Base-by-base conservation (phyloP, 805 yeast genomes). In the Wickerhamomyces strasburgensis region DNA sequence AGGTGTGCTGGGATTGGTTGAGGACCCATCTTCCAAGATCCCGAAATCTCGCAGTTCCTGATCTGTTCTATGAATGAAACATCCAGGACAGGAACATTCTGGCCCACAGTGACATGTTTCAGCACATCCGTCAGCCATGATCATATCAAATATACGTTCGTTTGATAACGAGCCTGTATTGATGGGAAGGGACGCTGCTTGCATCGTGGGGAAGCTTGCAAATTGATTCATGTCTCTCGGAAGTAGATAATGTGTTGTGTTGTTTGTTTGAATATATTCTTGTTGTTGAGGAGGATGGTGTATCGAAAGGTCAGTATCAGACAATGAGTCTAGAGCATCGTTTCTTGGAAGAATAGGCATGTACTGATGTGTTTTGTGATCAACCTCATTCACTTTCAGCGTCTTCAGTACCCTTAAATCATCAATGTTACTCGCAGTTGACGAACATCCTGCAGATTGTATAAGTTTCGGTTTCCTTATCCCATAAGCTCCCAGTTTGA, bases 41-140 rank as follows among this genome's bases (percentile, higher is more conserved):
- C 58, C 58, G 34, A 49, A 46, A 2, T 34, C 43, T 29, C 29
- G 42, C 17, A 54, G 29, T 19, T 54, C 58, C 27, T 52, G 52
- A 17, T 46, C 52, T 1, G 54, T 49, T 38, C 57, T 40, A 37
- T 54, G 59, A 2, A 54, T 41, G 19, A 53, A 33, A 38, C 59
- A 54, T 2, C 54, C 52, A 11, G 48, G 52, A 37, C 59, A 54
- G 0, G 37, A 14, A 40, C 59, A 54, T 3, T 39, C 37, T 4
- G 47, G 45, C 1, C 57, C 58, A 52, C 59, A 54, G 9, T 40
- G 17, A 46, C 59, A 54, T 29, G 43, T 51, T 7, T 33, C 42
- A 5, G 55, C 42, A 34, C 59, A 54, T 5, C 56, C 57, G 8
- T 42, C 39, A 1, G 51, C 27, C 4, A 43, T 15, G 10, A 51